A percentile compares a stretch with the other conserved stretches of the same genome.
Conservation (phyloP, 2,329 filamentous ascomycete genomes). For the Geoglossum cookeanum region DNA sequence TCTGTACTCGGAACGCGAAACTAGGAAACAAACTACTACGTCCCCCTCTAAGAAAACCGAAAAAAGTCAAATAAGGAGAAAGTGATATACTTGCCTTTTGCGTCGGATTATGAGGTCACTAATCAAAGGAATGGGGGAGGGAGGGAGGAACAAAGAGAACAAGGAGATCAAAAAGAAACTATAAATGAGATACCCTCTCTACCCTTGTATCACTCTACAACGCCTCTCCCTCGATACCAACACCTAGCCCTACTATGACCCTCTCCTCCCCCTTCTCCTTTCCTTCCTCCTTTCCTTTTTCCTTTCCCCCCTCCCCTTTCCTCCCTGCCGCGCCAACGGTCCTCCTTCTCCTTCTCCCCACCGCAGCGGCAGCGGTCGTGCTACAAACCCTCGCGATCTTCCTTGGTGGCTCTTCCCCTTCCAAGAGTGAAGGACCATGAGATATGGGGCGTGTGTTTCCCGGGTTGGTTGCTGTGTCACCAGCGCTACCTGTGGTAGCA, state of each 20-base stretch:
- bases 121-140: not conserved
- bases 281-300: not conserved
- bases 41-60: too few species aligned
- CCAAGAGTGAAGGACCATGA: too few species aligned
- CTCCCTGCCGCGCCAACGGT: not conserved
- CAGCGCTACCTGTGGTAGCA: too few species aligned
- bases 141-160: not conserved
- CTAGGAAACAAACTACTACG: too few species aligned
- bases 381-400: too few species aligned
- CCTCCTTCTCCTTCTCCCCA: not conserved
- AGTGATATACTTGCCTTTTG: too few species aligned
- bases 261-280: not conserved
- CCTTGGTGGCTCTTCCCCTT: too few species aligned
- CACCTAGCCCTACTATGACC: not conserved
- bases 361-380: not conserved
- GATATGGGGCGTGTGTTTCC: too few species aligned
- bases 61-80: too few species aligned
- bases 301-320: not conserved
- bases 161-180: not conserved
- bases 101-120: too few species aligned
- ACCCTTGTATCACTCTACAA: not conserved
- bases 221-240: not conserved
- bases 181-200: not conserved
- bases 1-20: too few species aligned
- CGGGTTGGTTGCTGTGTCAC: too few species aligned